Conservation (phyloP, 2,329 filamentous ascomycete species). For the Tolypocladium capitatum region DNA sequence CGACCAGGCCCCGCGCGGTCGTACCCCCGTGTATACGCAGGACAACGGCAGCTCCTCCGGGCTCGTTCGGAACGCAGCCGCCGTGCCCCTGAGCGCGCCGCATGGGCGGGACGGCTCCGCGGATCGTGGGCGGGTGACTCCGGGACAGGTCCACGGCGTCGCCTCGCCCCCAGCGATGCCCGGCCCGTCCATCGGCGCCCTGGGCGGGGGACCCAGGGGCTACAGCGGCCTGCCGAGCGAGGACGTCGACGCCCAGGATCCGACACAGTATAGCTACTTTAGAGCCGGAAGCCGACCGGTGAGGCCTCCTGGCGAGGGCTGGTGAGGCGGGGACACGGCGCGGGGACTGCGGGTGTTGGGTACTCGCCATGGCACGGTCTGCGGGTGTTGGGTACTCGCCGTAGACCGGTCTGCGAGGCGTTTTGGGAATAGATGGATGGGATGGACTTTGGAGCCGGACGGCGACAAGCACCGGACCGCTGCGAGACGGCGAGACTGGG, state of each 20-base stretch:
- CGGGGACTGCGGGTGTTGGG: background rate
- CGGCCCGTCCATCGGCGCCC: slow-evolving; percentile 33
- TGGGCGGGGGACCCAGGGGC: slow-evolving; percentile 44
- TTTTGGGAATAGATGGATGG: slow-evolving; percentile 8
- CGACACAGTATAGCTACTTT: slow-evolving; percentile 45
- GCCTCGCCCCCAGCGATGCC: slow-evolving; percentile 12
- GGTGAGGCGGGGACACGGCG: slow-evolving; percentile 19
- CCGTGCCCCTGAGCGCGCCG: slow-evolving; percentile 30
- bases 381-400: background rate
- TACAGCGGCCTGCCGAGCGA: slow-evolving; percentile 45
- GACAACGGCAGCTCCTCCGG: slow-evolving; percentile 40
- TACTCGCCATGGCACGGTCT: slow-evolving; percentile 1
- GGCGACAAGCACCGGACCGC: background rate
- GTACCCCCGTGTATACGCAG: slow-evolving; percentile 35
- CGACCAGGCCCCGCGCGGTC: slow-evolving; percentile 18
- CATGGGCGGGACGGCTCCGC: slow-evolving; percentile 11
- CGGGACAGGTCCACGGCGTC: slow-evolving; percentile 5
- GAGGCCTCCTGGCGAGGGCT: slow-evolving; percentile 24
- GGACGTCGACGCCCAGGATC: slow-evolving; percentile 20
- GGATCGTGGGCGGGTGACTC: slow-evolving; percentile 13
- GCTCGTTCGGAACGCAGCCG: slow-evolving; percentile 39
- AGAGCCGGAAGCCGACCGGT: slow-evolving; percentile 21
- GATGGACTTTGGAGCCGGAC: background rate
- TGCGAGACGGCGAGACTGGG: background rate
- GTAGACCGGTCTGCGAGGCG: slow-evolving; percentile 5